Evolutionary conservation across 1,284 basidiomycete genomes (phyloP).

Genomic region (Malassezia equina): DNA sequence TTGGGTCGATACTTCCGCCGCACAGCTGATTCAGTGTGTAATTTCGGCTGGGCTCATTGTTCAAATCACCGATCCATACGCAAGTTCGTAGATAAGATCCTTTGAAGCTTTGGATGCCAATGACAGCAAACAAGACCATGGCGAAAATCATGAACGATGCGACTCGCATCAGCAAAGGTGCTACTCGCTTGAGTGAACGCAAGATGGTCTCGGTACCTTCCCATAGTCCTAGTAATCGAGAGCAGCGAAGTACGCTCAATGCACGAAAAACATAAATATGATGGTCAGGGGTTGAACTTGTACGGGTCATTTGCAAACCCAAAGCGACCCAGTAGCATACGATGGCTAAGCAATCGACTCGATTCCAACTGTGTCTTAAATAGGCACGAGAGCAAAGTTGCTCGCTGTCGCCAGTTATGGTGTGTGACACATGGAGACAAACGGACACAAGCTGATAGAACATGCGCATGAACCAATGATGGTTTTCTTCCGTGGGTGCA

Average conservation of each 20-base stretch:
- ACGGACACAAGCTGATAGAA: background rate
- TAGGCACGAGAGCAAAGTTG: slow-evolving; percentile 53
- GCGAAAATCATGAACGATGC: slow-evolving; percentile 85
- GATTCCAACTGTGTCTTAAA: slow-evolving; percentile 83
- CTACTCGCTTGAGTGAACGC: slow-evolving; percentile 79
- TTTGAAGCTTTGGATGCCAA: slow-evolving; percentile 45
- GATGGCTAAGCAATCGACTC: slow-evolving; percentile 79
- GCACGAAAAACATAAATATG: slow-evolving; percentile 85
- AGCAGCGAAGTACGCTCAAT: slow-evolving; percentile 72
- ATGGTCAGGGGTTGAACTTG: slow-evolving; percentile 57
- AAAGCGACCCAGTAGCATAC: slow-evolving; percentile 69
- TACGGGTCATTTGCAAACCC: slow-evolving; percentile 57
- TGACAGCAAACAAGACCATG: slow-evolving; percentile 67
- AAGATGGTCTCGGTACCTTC: slow-evolving; percentile 89
- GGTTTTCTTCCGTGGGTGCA: background rate
- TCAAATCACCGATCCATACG: slow-evolving; percentile 37
- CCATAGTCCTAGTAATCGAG: slow-evolving; percentile 75
- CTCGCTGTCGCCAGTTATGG: slow-evolving; percentile 10
- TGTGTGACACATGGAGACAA: slow-evolving; percentile 8
- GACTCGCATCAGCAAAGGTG: slow-evolving; percentile 76
- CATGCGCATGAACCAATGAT: background rate
- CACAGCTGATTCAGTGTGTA: slow-evolving; percentile 37
- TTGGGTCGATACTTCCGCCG: slow-evolving; percentile 28
- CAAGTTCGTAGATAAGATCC: slow-evolving; percentile 43
- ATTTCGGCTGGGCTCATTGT: slow-evolving; percentile 29